These are phyloP conservation scores for Ogataea trehalophila DNA, from an alignment of 805 yeast species.

Conservation along the genomic window DNA sequence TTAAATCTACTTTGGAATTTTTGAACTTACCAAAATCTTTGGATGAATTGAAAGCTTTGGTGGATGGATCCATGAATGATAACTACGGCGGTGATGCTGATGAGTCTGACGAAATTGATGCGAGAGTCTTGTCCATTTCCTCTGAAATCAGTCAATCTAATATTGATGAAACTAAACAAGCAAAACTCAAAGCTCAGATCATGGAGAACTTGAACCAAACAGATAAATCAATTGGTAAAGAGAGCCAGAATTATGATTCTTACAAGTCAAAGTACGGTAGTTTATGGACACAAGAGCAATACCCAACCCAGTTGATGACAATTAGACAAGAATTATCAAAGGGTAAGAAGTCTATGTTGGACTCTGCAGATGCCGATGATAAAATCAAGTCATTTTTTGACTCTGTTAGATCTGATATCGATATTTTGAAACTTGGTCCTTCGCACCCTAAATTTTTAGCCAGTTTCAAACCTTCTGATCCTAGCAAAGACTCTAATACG, in stretches of 20 bases:
- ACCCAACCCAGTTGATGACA: constrained; percentile 12
- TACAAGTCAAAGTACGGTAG: constrained; percentile 33
- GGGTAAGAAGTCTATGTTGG: constrained; percentile 53
- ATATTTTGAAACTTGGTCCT: constrained; percentile 41
- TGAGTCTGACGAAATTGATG: constrained; percentile 32
- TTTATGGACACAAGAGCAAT: constrained; percentile 30
- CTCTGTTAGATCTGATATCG: constrained; percentile 37
- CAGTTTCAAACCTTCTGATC: constrained; percentile 18
- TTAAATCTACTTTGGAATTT: constrained; percentile 73
- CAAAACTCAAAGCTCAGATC: constrained; percentile 33
- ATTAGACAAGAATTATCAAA: constrained; percentile 30
- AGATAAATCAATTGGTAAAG: constrained; percentile 31
- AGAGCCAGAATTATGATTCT: constrained; percentile 32
- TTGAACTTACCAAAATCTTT: constrained; percentile 69
- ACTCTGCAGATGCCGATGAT: constrained; percentile 57
- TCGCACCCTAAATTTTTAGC: constrained; percentile 34
- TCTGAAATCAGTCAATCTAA: constrained; percentile 24
- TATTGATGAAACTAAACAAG: constrained; percentile 28
- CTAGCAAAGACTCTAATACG: constrained; percentile 9
- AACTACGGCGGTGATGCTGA: constrained; percentile 10
- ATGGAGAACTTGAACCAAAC: constrained; percentile 31
- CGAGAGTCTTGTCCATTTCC: constrained; percentile 36
- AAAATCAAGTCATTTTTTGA: constrained; percentile 46
- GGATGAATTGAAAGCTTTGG: constrained; percentile 41
- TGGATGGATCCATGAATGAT: constrained; percentile 8